Percentiles rank a stretch among this genome's conserved stretches.
phyloP scores from a whole-genome alignment of 164 flowering plant species.

The Magnolia changhungtana region DNA sequence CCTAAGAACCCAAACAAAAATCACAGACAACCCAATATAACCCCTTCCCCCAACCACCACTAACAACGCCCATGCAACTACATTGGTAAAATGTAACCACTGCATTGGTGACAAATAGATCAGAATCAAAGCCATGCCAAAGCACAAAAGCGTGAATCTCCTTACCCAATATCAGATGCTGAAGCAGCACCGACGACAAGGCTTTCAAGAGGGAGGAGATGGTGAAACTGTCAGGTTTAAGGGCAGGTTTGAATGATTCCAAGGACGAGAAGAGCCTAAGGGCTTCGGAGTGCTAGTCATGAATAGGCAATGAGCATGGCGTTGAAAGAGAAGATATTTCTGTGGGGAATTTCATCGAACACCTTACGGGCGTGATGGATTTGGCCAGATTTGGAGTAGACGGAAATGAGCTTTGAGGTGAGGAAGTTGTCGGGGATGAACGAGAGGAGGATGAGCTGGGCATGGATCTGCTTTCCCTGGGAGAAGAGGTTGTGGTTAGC shows the following conservation, averaged over 20 bases:
- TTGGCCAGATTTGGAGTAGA: conserved; percentile 41
- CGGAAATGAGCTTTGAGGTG: conserved; percentile 54
- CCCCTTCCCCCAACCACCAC: too few relatives aligned
- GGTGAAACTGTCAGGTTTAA: background rate
- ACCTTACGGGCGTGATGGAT: conserved; percentile 39
- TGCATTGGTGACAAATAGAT: too few relatives aligned
- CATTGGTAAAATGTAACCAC: too few relatives aligned
- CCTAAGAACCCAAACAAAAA: too few relatives aligned
- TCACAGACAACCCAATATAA: too few relatives aligned
- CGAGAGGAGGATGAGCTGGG: conserved; percentile 41
- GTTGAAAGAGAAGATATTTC: conserved; percentile 53
- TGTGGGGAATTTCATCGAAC: conserved; percentile 61
- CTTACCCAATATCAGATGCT: too few relatives aligned
- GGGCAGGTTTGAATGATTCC: background rate
- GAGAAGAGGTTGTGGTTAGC: too few relatives aligned
- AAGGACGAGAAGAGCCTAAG: conserved; percentile 38
- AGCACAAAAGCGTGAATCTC: too few relatives aligned
- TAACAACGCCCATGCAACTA: too few relatives aligned
- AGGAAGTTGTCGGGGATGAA: conserved; percentile 53
- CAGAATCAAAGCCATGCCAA: too few relatives aligned
- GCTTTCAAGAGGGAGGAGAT: too few relatives aligned
- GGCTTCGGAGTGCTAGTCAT: conserved; percentile 25
- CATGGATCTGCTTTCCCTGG: conserved; percentile 36
- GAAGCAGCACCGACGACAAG: too few relatives aligned
- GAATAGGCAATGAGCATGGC: conserved; percentile 57